These are phyloP conservation scores for Groenewaldozyma sp. DNA, from an alignment of 1,139 yeast species.

Conservation along the genomic window DNA sequence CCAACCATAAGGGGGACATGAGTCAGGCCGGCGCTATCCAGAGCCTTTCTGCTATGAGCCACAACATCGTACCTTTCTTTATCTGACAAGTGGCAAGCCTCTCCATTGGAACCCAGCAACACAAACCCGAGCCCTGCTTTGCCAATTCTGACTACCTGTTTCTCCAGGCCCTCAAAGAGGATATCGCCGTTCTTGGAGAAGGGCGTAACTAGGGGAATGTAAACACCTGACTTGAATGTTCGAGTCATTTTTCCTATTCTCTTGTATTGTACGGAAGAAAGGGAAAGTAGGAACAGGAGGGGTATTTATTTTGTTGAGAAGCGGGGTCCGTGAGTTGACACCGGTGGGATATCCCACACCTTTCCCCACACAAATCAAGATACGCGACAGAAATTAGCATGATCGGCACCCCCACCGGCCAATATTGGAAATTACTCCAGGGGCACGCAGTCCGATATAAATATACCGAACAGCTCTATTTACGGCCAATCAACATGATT, in stretches of 20 bases:
- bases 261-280: background rate
- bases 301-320: too few species aligned
- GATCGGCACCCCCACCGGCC: too few species aligned
- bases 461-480: too few species aligned
- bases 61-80: conserved; percentile 34
- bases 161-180: conserved; percentile 38
- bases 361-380: too few species aligned
- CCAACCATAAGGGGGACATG: conserved; percentile 38
- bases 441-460: too few species aligned
- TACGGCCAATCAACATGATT: too few species aligned
- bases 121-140: conserved; percentile 41
- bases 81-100: conserved; percentile 38
- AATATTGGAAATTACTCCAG: too few species aligned
- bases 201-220: conserved; percentile 16
- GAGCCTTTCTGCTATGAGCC: conserved; percentile 28
- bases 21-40: conserved; percentile 30
- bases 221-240: background rate
- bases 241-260: background rate
- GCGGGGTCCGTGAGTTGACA: too few species aligned
- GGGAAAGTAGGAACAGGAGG: too few species aligned
- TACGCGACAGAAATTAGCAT: too few species aligned
- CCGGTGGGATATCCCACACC: too few species aligned
- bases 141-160: conserved; percentile 36
- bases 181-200: conserved; percentile 30
- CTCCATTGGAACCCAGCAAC: conserved; percentile 44